Percentiles rank a stretch among this genome's conserved stretches.
Evolutionary conservation across 257 asterid genomes (phyloP).

Genomic region (Vinca minor): DNA sequence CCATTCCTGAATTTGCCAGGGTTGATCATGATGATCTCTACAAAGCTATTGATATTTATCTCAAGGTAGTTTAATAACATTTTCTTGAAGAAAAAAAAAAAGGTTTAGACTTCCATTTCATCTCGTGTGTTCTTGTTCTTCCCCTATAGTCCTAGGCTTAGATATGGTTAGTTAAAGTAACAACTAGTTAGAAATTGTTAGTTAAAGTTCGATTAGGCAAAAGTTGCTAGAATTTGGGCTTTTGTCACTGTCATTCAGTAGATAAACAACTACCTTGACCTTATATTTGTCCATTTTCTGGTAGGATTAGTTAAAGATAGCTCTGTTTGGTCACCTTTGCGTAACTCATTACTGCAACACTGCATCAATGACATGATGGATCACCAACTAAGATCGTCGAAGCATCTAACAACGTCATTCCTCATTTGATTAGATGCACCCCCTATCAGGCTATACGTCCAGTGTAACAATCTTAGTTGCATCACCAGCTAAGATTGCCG

Average conservation of each 20-base stretch:
- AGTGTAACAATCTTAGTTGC: too few species aligned
- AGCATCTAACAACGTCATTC: too few species aligned
- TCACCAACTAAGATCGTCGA: too few species aligned
- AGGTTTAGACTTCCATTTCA: not conserved
- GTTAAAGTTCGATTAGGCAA: not conserved
- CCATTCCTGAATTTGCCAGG: constrained; percentile 69
- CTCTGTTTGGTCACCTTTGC: not conserved
- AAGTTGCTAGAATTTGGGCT: constrained; percentile 13
- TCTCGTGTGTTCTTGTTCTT: too few species aligned
- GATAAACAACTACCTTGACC: constrained; percentile 28
- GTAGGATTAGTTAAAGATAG: constrained; percentile 5
- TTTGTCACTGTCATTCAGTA: constrained; percentile 14
- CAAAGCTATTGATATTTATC: constrained; percentile 74
- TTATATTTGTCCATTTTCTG: constrained; percentile 4
- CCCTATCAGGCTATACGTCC: too few species aligned
- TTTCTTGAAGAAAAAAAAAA: too few species aligned
- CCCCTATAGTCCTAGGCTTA: not conserved
- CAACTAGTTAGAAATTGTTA: not conserved
- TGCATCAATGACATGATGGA: not conserved
- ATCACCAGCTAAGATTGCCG: too few species aligned
- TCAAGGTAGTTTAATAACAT: constrained; percentile 43
- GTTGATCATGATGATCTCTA: constrained; percentile 82
- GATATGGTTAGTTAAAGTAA: too few species aligned
- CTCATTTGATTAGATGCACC: too few species aligned
- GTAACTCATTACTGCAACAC: not conserved